Base-by-base conservation (phyloP, 257 asterid genomes). In the Cynanchum wilfordii region DNA sequence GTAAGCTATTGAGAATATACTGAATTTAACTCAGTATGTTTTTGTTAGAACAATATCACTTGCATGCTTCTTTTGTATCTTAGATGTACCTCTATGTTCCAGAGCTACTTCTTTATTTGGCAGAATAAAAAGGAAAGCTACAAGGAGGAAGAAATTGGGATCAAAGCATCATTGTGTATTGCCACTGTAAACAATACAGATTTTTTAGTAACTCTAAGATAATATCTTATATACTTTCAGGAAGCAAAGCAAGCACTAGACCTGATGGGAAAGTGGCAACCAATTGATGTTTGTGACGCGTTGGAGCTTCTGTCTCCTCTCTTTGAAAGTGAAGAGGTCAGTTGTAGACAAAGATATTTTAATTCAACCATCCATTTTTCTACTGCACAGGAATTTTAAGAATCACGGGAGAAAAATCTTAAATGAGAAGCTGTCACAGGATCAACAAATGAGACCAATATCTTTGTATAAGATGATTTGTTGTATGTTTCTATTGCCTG, bases 241-340 rank as follows among this genome's bases (percentile, higher is more conserved):
- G 99, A 94, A 89, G 99, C 97, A 70, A 94, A 94, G 79, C 99
- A 94, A 82, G 99, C 96, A 47, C 66, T 91, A 70, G 99, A 94
- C 80, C 86, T 94, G 78, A 89, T 94, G 99, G 89, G 91, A 70
- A 94, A 90, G 86, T 94, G 99, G 99, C 95, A 85, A 86, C 82
- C 96, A 15, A 91, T 94, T 84, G 99, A 94, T 84, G 96, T 91
- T 58, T 89, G 89, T 74, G 99, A 91, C 86, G 99, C 99, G 62
- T 83, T 94, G 65, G 99, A 91, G 87, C 97, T 94, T 84, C 86
- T 94, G 52, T 94, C 99, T 78, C 95, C 97, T 50, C 90, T 94
- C 77, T 94, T 94, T 82, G 99, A 94, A 85, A 91, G 99, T 76
- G 99, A 94, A 85, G 97, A 94, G 96, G 99, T 94, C 70, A 85